Percentiles rank a stretch among this genome's conserved stretches.
Conservation (phyloP, 2,329 filamentous ascomycete species). For the Talaromyces funiculosus region DNA sequence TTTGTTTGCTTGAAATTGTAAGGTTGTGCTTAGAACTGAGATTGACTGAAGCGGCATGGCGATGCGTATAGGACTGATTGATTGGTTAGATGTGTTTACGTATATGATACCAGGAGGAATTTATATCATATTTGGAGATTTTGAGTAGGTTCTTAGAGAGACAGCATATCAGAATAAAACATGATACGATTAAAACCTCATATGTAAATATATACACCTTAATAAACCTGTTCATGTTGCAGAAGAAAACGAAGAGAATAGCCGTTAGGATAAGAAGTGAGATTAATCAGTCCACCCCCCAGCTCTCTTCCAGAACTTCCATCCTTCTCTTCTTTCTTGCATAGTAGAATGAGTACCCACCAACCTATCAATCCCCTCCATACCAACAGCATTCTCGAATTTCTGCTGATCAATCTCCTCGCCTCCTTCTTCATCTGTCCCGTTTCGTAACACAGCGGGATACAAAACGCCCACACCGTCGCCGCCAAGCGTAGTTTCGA, state of each 20-base stretch:
- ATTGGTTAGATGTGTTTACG: no score
- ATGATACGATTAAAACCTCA: background rate
- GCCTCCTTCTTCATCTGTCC: constrained; percentile 71
- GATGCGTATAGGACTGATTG: background rate
- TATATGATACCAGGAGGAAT: constrained; percentile 2
- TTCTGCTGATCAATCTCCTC: constrained; percentile 91
- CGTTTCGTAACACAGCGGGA: constrained; percentile 85
- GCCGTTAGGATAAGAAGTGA: background rate
- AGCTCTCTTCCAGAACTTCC: constrained; percentile 72
- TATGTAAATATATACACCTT: background rate
- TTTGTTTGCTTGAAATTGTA: background rate
- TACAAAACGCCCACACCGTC: constrained; percentile 92
- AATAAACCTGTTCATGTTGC: background rate
- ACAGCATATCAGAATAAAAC: background rate
- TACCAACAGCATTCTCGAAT: constrained; percentile 77
- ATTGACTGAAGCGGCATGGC: background rate
- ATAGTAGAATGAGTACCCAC: constrained; percentile 65
- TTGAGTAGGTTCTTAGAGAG: background rate
- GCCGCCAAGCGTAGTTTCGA: constrained; percentile 83
- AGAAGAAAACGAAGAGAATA: background rate
- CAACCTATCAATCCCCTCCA: constrained; percentile 77
- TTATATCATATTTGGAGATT: background rate
- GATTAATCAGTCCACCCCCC: constrained; percentile 3
- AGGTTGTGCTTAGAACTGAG: background rate
- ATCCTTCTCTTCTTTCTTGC: constrained; percentile 65